Evolutionary conservation across 2,329 filamentous ascomycete species (phyloP).

Genomic region (Aureobasidium lini): DNA sequence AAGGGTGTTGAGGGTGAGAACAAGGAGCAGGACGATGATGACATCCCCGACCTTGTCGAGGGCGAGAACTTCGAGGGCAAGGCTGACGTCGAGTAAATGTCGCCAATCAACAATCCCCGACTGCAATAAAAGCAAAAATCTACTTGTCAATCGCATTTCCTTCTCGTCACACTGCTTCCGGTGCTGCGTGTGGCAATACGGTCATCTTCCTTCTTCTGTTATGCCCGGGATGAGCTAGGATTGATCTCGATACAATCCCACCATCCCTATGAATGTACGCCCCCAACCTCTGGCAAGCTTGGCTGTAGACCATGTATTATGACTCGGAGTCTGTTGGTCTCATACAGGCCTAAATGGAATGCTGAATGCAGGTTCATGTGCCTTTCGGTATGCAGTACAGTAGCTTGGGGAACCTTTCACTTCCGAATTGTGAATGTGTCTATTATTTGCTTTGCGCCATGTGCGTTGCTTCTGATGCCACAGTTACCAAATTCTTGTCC

Average conservation of each 20-base stretch:
- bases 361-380: background rate
- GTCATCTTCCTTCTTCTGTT: background rate
- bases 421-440: background rate
- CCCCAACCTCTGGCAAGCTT: background rate
- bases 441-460: no score
- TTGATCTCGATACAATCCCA: background rate
- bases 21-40: constrained; percentile 66
- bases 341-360: background rate
- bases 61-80: constrained; percentile 97
- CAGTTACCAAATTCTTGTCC: no score
- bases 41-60: constrained; percentile 94
- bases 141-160: constrained; percentile 8
- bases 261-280: background rate
- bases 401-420: background rate
- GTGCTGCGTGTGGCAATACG: background rate
- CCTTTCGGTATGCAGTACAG: background rate
- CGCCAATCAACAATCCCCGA: background rate
- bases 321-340: background rate
- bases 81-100: constrained; percentile 68
- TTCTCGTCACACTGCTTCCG: background rate
- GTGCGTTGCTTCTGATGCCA: no score
- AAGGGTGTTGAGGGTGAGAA: constrained; percentile 73
- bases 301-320: background rate
- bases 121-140: constrained; percentile 10
- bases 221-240: background rate